These are phyloP conservation scores for Penicillium sp. DNA, from an alignment of 2,329 filamentous ascomycete genomes.

Conservation along the genomic window DNA sequence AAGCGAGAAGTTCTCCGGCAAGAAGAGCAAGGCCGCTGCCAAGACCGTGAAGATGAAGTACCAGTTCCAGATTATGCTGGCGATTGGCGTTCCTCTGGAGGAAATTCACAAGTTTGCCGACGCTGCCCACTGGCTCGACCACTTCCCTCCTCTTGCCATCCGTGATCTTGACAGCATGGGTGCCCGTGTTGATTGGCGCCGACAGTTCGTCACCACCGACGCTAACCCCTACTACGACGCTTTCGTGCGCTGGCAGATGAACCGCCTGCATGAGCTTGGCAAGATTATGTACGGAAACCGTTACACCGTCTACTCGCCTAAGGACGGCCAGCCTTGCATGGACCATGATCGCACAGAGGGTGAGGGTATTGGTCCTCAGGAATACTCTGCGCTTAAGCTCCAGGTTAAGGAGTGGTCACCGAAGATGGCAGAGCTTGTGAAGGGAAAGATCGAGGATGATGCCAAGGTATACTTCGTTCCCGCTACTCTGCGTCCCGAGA, in stretches of 20 bases:
- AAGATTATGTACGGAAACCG: constrained; percentile 94
- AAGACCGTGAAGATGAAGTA: constrained; percentile 95
- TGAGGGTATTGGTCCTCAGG: constrained; percentile 79
- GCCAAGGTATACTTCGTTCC: constrained; percentile 86
- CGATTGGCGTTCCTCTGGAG: constrained; percentile 78
- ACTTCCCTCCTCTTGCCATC: constrained; percentile 77
- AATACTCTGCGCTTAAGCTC: constrained; percentile 90
- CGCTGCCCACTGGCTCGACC: constrained; percentile 84
- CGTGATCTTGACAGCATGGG: constrained; percentile 82
- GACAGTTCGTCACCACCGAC: constrained; percentile 90
- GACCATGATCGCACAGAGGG: constrained; percentile 81
- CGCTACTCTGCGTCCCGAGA: constrained; percentile 90
- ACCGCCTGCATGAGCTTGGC: constrained; percentile 77
- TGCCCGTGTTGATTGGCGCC: constrained; percentile 85
- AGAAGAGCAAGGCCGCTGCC: constrained; percentile 86
- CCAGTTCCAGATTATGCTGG: constrained; percentile 91
- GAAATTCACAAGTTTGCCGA: constrained; percentile 95
- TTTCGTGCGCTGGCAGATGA: constrained; percentile 97
- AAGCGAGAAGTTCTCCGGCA: constrained; percentile 83
- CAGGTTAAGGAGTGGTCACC: constrained; percentile 87
- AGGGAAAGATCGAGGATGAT: constrained; percentile 73
- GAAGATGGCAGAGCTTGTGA: constrained; percentile 66
- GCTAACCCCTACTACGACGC: constrained; percentile 96
- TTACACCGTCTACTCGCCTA: constrained; percentile 90
- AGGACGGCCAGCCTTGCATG: constrained; percentile 84